phyloP scores from a whole-genome alignment of 2,329 filamentous ascomycete genomes.

The Nemania sp. region DNA sequence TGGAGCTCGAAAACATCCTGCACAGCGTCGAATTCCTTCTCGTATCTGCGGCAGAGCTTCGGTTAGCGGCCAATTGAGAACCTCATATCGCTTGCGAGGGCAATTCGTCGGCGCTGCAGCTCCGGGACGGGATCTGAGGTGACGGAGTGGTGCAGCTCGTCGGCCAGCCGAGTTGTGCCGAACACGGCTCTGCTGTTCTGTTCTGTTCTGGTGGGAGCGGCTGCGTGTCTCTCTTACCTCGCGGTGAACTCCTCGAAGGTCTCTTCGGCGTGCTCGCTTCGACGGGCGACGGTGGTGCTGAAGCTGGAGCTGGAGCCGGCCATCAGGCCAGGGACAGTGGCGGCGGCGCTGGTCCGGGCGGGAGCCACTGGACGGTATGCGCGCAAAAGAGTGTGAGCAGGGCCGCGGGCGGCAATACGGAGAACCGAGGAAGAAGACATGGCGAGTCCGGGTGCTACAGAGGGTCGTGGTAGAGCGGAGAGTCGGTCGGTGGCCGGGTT shows the following conservation, averaged over 20 bases:
- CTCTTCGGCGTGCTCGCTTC: slow-evolving; percentile 80
- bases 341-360: slow-evolving; percentile 55
- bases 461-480: slow-evolving; percentile 20
- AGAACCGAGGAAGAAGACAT: slow-evolving; percentile 72
- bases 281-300: slow-evolving; percentile 64
- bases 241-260: slow-evolving; percentile 98
- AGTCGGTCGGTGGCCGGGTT: slow-evolving; percentile 4
- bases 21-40: slow-evolving; percentile 98
- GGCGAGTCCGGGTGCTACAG: slow-evolving; percentile 36
- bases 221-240: slow-evolving; percentile 66
- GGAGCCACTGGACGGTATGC: slow-evolving; percentile 63
- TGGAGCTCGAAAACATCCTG: slow-evolving; percentile 99
- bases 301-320: slow-evolving; percentile 59
- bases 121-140: slow-evolving; percentile 10
- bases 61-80: slow-evolving; percentile 46
- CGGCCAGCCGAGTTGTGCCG: slow-evolving; percentile 14
- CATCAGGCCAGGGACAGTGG: slow-evolving; percentile 53
- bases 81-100: neutral
- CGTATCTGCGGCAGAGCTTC: slow-evolving; percentile 69
- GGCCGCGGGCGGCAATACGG: slow-evolving; percentile 72
- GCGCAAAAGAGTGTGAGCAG: slow-evolving; percentile 66
- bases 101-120: slow-evolving; percentile 35
- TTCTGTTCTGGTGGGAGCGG: no score
- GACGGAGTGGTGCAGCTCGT: neutral
- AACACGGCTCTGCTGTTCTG: neutral